Conservation (phyloP, 2,329 filamentous ascomycete genomes). For the Stachybotrys chlorohalonatus region DNA sequence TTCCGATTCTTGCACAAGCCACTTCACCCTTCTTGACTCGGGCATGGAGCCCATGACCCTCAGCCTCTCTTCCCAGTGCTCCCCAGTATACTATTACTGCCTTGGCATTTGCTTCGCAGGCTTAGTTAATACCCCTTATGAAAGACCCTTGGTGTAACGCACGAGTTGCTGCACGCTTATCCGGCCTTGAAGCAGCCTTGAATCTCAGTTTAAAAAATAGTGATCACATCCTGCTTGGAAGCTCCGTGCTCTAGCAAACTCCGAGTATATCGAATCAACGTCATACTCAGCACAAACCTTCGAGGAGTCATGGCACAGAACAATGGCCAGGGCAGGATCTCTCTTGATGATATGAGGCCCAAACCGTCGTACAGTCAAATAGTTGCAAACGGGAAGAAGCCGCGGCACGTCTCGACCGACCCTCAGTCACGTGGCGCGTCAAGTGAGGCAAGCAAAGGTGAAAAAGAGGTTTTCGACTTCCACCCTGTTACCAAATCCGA, state of each 20-base stretch:
- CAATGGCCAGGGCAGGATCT: constrained; percentile 4
- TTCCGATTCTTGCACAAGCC: too few species aligned
- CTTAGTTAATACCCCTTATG: too few species aligned
- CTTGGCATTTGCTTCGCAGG: too few species aligned
- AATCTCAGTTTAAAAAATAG: too few species aligned
- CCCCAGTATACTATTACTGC: too few species aligned
- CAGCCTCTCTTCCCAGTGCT: too few species aligned
- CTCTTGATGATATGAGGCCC: constrained; percentile 8
- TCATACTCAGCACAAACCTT: neutral
- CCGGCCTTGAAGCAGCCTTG: too few species aligned
- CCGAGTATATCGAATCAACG: neutral
- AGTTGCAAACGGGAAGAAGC: neutral
- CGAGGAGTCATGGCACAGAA: constrained; percentile 7
- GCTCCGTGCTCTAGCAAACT: neutral
- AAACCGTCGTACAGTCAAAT: constrained; percentile 6
- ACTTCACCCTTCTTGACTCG: too few species aligned
- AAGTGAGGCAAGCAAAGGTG: neutral
- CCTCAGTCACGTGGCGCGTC: neutral
- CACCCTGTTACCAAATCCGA: neutral
- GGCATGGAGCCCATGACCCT: too few species aligned
- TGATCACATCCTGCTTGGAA: neutral
- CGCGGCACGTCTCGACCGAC: neutral
- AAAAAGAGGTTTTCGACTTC: neutral
- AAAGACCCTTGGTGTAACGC: too few species aligned
- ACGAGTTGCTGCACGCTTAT: too few species aligned